Percentiles rank a stretch among this genome's conserved stretches.
Conservation (phyloP, 2,329 filamentous ascomycete genomes). For the Diaporthe sp. region DNA sequence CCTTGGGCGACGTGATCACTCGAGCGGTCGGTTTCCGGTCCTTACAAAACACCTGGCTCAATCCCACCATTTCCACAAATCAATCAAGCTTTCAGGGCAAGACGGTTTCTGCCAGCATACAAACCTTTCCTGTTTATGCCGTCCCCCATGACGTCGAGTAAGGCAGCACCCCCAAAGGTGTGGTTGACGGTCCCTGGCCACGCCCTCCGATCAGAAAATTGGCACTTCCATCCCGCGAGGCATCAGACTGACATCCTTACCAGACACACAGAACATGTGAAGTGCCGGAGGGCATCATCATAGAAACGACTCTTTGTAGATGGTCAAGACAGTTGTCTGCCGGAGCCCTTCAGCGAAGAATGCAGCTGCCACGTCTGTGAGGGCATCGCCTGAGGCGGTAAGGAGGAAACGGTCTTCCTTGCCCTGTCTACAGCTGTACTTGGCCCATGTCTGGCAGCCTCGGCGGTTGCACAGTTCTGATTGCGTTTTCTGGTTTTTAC, state of each 20-base stretch:
- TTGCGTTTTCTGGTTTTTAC: not conserved
- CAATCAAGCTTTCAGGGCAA: not conserved
- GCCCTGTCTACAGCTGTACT: not conserved
- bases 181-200: not conserved
- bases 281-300: not conserved
- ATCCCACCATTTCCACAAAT: not conserved
- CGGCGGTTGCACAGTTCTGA: not conserved
- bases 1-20: not conserved
- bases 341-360: not conserved
- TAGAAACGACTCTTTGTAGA: no score
- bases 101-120: not conserved
- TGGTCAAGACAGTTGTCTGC: not conserved
- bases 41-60: no score
- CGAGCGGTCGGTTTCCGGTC: no score
- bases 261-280: not conserved
- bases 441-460: not conserved
- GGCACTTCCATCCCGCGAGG: no score
- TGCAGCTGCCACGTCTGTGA: not conserved
- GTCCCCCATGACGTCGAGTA: not conserved
- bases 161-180: not conserved
- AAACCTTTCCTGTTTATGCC: not conserved
- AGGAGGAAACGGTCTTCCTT: not conserved
- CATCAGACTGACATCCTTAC: not conserved
- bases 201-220: not conserved
- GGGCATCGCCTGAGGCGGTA: not conserved